These are phyloP conservation scores for Violaceomyces palustris DNA, from an alignment of 1,284 basidiomycete species.

Conservation along the genomic window DNA sequence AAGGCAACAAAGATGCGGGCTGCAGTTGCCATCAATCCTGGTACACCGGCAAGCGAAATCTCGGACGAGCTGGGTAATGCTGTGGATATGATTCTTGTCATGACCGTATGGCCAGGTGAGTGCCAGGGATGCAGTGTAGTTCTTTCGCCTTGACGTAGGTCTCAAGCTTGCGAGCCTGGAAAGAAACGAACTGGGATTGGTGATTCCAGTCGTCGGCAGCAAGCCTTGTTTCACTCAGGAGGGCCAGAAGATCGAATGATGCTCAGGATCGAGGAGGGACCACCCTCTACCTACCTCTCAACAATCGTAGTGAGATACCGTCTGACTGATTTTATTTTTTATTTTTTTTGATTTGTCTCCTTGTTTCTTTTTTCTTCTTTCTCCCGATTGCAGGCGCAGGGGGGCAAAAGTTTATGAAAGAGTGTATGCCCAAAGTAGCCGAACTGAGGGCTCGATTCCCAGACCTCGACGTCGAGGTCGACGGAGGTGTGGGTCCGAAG, in stretches of 20 bases:
- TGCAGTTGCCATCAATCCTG: slow-evolving; percentile 50
- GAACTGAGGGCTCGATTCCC: slow-evolving; percentile 88
- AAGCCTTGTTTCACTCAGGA: no score
- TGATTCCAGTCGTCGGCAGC: no score
- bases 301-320: no score
- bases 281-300: no score
- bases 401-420: slow-evolving; percentile 92
- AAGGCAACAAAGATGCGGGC: slow-evolving; percentile 50
- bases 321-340: no score
- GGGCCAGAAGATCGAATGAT: no score
- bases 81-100: slow-evolving; percentile 52
- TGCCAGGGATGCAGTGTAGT: no score
- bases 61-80: slow-evolving; percentile 46
- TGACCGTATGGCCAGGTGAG: slow-evolving; percentile 50
- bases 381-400: slow-evolving; percentile 61
- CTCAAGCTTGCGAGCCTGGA: no score
- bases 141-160: no score
- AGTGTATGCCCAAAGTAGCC: slow-evolving; percentile 83
- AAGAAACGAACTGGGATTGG: no score
- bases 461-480: slow-evolving; percentile 83
- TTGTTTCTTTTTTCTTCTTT: no score
- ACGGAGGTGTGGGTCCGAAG: slow-evolving; percentile 89
- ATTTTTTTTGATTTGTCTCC: background rate
- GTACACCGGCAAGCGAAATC: slow-evolving; percentile 48
- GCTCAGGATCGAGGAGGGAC: no score